These are phyloP conservation scores for Geotrichum europaeum DNA, from an alignment of 1,139 yeast genomes.

Conservation along the genomic window DNA sequence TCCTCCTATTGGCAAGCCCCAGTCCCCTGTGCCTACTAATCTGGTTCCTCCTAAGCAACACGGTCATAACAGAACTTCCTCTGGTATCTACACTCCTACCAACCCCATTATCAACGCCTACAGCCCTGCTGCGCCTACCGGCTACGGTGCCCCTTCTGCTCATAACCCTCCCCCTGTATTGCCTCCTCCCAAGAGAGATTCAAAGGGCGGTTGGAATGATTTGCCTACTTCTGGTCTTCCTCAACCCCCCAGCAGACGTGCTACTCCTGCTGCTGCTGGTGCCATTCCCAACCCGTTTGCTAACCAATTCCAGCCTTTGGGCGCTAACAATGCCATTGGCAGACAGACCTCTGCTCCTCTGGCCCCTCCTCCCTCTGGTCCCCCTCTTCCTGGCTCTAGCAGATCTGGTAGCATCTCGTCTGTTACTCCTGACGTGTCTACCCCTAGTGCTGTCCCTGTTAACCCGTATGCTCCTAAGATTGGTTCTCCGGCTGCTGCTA, in stretches of 20 bases:
- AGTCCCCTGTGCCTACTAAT: slow-evolving; percentile 2
- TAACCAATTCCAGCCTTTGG: slow-evolving; percentile 30
- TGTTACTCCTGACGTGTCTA: slow-evolving; percentile 21
- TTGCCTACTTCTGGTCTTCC: slow-evolving; percentile 54
- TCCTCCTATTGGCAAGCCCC: slow-evolving; percentile 16
- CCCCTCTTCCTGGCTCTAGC: slow-evolving; percentile 29
- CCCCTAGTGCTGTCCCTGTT: slow-evolving; percentile 23
- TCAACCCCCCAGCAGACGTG: slow-evolving; percentile 20
- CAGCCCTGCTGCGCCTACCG: slow-evolving; percentile 10
- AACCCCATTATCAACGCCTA: slow-evolving; percentile 17
- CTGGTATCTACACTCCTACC: slow-evolving; percentile 18
- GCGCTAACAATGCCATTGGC: slow-evolving; percentile 22
- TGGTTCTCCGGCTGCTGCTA: slow-evolving; percentile 21
- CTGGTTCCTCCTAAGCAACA: slow-evolving; percentile 5
- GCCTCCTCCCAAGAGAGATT: slow-evolving; percentile 43
- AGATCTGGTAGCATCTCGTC: slow-evolving; percentile 36
- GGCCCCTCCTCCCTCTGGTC: slow-evolving; percentile 23
- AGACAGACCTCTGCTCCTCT: slow-evolving; percentile 23
- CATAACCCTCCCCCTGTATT: slow-evolving; percentile 19
- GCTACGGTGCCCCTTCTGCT: slow-evolving; percentile 11
- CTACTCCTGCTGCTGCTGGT: slow-evolving; percentile 25
- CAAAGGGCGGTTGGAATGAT: slow-evolving; percentile 89
- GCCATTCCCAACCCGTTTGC: slow-evolving; percentile 24
- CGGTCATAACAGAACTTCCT: slow-evolving; percentile 14
- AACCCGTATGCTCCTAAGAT: slow-evolving; percentile 32